These are phyloP conservation scores for Styphnolobium japonicum DNA, from an alignment of 306 rosid species.

Conservation along the genomic window DNA sequence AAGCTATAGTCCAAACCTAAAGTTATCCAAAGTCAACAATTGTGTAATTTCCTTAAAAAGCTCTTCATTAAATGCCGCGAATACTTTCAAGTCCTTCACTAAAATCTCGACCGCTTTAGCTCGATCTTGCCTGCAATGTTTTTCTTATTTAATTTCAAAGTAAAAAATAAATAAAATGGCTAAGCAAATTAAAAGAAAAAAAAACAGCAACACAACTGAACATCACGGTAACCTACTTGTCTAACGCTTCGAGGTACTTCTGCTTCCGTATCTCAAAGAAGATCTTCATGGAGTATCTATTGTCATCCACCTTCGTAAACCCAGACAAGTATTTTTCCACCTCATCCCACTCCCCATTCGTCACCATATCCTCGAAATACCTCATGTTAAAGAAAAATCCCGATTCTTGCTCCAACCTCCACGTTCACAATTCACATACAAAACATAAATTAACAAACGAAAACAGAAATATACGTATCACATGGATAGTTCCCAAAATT, in stretches of 20 bases:
- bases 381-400: slow-evolving; percentile 97
- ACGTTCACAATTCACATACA: slow-evolving; percentile 40
- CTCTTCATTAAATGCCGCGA: slow-evolving; percentile 93
- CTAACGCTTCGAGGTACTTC: slow-evolving; percentile 95
- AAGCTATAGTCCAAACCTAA: slow-evolving; percentile 63
- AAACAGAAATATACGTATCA: neutral
- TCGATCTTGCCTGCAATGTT: slow-evolving; percentile 80
- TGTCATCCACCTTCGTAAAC: slow-evolving; percentile 97
- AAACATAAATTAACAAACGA: neutral
- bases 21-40: slow-evolving; percentile 88
- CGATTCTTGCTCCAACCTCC: slow-evolving; percentile 98
- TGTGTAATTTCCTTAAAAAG: slow-evolving; percentile 98
- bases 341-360: slow-evolving; percentile 99
- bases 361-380: slow-evolving; percentile 96
- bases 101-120: slow-evolving; percentile 91
- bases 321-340: slow-evolving; percentile 97
- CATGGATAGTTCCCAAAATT: neutral
- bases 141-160: slow-evolving; percentile 18
- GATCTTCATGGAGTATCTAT: slow-evolving; percentile 98
- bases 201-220: slow-evolving; percentile 9
- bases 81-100: slow-evolving; percentile 97
- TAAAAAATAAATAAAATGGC: neutral
- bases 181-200: slow-evolving; percentile 9
- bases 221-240: slow-evolving; percentile 61
- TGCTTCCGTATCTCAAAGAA: slow-evolving; percentile 98